phyloP scores from a whole-genome alignment of 441 rosid species.

The Pelargonium australe region DNA sequence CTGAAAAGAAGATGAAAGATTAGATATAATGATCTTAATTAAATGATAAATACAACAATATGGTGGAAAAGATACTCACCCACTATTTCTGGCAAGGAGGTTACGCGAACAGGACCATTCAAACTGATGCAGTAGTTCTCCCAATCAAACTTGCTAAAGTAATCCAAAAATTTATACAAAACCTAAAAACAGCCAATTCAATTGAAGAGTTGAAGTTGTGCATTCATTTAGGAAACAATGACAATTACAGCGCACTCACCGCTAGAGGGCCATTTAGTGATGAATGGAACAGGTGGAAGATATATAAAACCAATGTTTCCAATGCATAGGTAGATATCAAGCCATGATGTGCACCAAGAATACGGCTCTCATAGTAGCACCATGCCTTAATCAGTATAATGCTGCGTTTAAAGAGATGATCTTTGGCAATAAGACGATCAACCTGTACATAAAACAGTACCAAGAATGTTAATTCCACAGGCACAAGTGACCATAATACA shows the following conservation, averaged over 20 bases:
- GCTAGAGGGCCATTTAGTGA: slow-evolving; percentile 31
- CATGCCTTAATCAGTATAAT: slow-evolving; percentile 35
- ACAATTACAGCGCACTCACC: slow-evolving; percentile 18
- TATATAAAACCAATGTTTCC: slow-evolving; percentile 30
- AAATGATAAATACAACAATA: neutral
- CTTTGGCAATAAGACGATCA: slow-evolving; percentile 28
- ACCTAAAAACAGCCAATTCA: slow-evolving; percentile 22
- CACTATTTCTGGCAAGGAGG: slow-evolving; percentile 24
- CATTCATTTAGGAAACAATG: neutral
- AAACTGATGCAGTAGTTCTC: slow-evolving; percentile 33
- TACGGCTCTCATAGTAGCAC: slow-evolving; percentile 38
- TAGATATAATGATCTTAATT: neutral
- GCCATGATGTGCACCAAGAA: slow-evolving; percentile 36
- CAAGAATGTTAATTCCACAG: neutral
- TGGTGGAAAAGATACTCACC: slow-evolving; percentile 21
- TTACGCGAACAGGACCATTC: slow-evolving; percentile 26
- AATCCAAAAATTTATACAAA: slow-evolving; percentile 28
- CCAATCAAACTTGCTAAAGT: slow-evolving; percentile 37
- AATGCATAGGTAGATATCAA: slow-evolving; percentile 35
- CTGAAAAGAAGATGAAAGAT: slow-evolving; percentile 12
- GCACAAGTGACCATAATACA: too few relatives aligned
- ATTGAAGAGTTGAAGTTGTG: neutral
- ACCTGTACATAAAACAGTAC: slow-evolving; percentile 23
- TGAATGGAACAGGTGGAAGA: slow-evolving; percentile 34
- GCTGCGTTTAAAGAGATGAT: slow-evolving; percentile 34